A percentile compares a stretch with the other conserved stretches of the same genome.
Evolutionary conservation across 2,329 filamentous ascomycete species (phyloP).

Genomic region (Sclerotinia minor): DNA sequence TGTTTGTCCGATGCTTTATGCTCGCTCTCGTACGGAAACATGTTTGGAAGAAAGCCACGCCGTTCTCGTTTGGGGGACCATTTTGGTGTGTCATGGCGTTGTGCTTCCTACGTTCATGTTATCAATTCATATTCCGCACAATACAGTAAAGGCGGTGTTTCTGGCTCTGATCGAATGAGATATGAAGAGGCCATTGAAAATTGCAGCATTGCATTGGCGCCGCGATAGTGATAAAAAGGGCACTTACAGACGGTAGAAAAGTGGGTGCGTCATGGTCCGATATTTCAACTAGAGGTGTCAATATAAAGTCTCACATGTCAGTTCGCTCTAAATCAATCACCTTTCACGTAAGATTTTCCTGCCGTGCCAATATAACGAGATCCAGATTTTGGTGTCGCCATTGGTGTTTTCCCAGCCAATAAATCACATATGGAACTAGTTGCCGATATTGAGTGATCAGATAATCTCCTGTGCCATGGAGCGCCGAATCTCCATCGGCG

Average conservation of each 20-base stretch:
- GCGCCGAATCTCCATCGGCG: constrained; percentile 34
- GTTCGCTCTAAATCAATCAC: constrained; percentile 22
- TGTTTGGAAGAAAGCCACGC: constrained; percentile 34
- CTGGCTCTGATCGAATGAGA: not conserved
- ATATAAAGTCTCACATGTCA: not conserved
- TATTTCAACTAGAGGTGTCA: constrained; percentile 34
- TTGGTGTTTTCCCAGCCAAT: constrained; percentile 38
- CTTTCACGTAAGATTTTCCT: constrained; percentile 30
- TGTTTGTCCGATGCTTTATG: not conserved
- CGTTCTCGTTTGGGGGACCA: constrained; percentile 27
- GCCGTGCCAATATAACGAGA: constrained; percentile 28
- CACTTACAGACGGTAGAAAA: constrained; percentile 40
- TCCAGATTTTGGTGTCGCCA: constrained; percentile 33
- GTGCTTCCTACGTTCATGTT: constrained; percentile 35
- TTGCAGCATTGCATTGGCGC: not conserved
- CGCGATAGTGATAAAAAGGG: too few species aligned
- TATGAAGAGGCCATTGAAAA: not conserved
- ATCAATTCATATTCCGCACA: not conserved
- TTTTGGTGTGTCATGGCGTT: constrained; percentile 41
- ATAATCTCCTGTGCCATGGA: constrained; percentile 40
- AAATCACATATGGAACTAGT: constrained; percentile 40
- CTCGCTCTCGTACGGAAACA: constrained; percentile 15
- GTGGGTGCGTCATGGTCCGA: constrained; percentile 32
- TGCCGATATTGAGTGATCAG: constrained; percentile 37
- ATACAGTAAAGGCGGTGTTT: not conserved